These are phyloP conservation scores for Lepidopterella palustris DNA, from an alignment of 495 filamentous ascomycete genomes.

Conservation along the genomic window DNA sequence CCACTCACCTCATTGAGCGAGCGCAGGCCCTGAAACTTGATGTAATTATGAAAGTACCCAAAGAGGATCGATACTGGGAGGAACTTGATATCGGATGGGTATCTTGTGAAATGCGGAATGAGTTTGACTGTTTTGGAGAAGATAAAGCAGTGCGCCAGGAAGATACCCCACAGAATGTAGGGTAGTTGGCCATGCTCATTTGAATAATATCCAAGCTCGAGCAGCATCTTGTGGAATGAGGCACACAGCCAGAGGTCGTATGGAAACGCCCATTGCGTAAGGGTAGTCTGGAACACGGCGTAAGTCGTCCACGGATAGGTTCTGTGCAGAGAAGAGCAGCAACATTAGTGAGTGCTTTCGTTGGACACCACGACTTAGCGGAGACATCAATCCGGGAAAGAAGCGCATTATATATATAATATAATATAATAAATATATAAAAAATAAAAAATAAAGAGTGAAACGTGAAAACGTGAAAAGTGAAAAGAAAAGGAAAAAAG, in stretches of 20 bases:
- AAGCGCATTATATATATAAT: too few relatives aligned
- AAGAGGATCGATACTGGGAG: slow-evolving; percentile 52
- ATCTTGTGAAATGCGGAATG: slow-evolving; percentile 49
- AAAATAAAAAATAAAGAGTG: too few relatives aligned
- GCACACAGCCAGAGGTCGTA: slow-evolving; percentile 47
- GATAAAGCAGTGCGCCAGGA: slow-evolving; percentile 37
- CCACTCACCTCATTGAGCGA: slow-evolving; percentile 43
- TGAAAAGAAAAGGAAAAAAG: too few relatives aligned
- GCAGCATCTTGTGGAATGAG: slow-evolving; percentile 19
- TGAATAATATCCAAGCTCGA: slow-evolving; percentile 29
- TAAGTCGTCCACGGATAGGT: slow-evolving; percentile 57
- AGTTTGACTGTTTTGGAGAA: slow-evolving; percentile 57
- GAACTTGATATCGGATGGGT: slow-evolving; percentile 51
- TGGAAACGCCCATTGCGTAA: slow-evolving; percentile 54
- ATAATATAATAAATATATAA: too few relatives aligned
- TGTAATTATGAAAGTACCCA: slow-evolving; percentile 54
- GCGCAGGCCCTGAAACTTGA: slow-evolving; percentile 57
- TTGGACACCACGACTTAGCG: not conserved
- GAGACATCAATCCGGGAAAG: too few relatives aligned
- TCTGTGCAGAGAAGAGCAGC: slow-evolving; percentile 22
- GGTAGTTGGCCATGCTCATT: not conserved
- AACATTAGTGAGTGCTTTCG: slow-evolving; percentile 9
- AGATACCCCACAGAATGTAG: slow-evolving; percentile 15
- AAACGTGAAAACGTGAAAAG: too few relatives aligned
- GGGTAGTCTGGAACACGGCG: slow-evolving; percentile 52